Percentiles rank a stretch among this genome's conserved stretches.
phyloP scores from a whole-genome alignment of 306 rosid species.

The Rubus idaeus region DNA sequence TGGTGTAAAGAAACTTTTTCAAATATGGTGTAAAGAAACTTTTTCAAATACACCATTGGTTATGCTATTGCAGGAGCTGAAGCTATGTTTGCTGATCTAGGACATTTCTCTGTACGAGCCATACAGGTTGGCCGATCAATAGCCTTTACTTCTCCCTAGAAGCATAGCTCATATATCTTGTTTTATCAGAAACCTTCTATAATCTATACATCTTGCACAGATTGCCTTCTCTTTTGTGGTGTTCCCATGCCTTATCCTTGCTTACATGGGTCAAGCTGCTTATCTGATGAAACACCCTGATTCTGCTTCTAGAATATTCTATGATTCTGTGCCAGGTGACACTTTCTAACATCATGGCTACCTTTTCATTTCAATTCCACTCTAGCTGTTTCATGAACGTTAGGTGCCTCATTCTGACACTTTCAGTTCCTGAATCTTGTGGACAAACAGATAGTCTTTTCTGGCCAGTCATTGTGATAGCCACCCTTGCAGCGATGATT shows the following conservation, averaged over 20 bases:
- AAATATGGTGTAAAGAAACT: background rate
- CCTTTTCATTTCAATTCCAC: slow-evolving; percentile 9
- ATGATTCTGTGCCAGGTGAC: slow-evolving; percentile 88
- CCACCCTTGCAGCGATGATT: slow-evolving; percentile 96
- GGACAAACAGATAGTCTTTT: slow-evolving; percentile 68
- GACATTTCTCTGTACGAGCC: slow-evolving; percentile 83
- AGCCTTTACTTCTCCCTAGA: slow-evolving; percentile 20
- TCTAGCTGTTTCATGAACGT: background rate
- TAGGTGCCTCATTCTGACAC: slow-evolving; percentile 18
- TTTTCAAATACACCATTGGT: background rate
- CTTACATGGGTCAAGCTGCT: slow-evolving; percentile 98
- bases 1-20: background rate
- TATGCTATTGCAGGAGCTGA: slow-evolving; percentile 75
- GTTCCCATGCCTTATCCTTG: slow-evolving; percentile 91
- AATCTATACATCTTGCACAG: slow-evolving; percentile 39
- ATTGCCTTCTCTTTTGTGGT: slow-evolving; percentile 86
- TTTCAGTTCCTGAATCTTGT: slow-evolving; percentile 28
- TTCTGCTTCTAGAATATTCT: slow-evolving; percentile 58
- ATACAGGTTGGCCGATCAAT: slow-evolving; percentile 62
- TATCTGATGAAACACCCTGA: slow-evolving; percentile 59
- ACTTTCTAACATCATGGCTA: slow-evolving; percentile 24
- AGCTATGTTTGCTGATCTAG: slow-evolving; percentile 98
- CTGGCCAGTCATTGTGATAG: slow-evolving; percentile 92
- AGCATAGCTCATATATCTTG: slow-evolving; percentile 13
- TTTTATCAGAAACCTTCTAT: slow-evolving; percentile 5